Base-by-base conservation (phyloP, 768 basidiomycete species). In the Naganishia antarctica region DNA sequence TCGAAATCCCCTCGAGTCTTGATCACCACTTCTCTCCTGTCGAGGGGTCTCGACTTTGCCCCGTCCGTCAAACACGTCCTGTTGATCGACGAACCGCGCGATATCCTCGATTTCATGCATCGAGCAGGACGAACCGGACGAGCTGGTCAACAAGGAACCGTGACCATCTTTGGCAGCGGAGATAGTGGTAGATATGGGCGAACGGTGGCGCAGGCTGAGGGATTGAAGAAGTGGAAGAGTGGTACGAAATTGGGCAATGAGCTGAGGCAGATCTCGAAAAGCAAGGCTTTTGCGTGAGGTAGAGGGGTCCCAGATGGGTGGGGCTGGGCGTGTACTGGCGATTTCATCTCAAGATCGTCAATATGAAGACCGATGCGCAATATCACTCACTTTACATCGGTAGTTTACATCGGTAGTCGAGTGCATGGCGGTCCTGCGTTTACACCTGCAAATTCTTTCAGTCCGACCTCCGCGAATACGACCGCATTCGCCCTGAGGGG, bases 41-140 rank as follows among this genome's bases (percentile, higher is more conserved):
- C 90, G 11, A 84, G 92, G 21, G 92, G 92, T 1, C 83, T 94
- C 1, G 92, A 96, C 75, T 96, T 96, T 71, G 80, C 85, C 15
- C 86, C 90, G 0, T 50, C 64, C n/a, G 84, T 94, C 69, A 82
- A 83, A 66, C 85, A 92, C 70, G 88, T 94, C 2, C 87, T 96
- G 75, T 86, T 94, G 68, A 82, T 89, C 25, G 92, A 94, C 69
- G 85, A 88, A 71, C 91, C 92, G 21, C 80, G 88, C 69, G 93
- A 91, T 74, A 88, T 88, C 82, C 83, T 93, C 41, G 92, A 96
- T 76, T 93, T 94, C 74, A 75, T 96, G 65, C 92, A 96, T 78
- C 85, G 92, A 4, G 92, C 92, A 0, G 92, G 92, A 16, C 80
- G 92, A 49, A 83, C 88, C 0, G 91, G 86, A 1, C 80, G 91